phyloP scores from a whole-genome alignment of 2,329 filamentous ascomycete genomes.

The Mollisia scopiformis region DNA sequence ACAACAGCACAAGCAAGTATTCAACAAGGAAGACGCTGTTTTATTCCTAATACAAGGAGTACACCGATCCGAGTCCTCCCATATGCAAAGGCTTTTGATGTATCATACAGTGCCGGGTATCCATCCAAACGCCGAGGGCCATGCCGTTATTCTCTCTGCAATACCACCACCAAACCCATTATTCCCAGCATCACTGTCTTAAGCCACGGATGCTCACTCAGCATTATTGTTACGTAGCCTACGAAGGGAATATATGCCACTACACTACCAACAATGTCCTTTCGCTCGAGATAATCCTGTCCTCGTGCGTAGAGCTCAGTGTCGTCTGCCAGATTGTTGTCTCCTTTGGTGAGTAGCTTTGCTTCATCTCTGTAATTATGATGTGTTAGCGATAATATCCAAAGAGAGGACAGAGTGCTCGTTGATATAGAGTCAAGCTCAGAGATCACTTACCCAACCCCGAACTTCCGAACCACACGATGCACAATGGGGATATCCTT shows the following conservation, averaged over 20 bases:
- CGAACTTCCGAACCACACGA: slow-evolving; percentile 78
- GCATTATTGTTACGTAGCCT: slow-evolving; percentile 93
- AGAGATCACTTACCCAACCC: slow-evolving; percentile 51
- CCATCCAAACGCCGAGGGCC: slow-evolving; percentile 26
- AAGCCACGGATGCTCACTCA: slow-evolving; percentile 95
- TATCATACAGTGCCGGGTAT: slow-evolving; percentile 29
- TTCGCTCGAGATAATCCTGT: slow-evolving; percentile 83
- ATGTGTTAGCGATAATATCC: slow-evolving; percentile 10
- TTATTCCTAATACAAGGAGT: no score
- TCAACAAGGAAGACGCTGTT: no score
- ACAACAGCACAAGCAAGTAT: no score
- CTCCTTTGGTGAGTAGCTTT: slow-evolving; percentile 92
- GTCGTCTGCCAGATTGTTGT: slow-evolving; percentile 94
- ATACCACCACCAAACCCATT: slow-evolving; percentile 91
- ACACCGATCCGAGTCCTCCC: no score
- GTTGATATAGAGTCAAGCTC: neutral
- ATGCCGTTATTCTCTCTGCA: slow-evolving; percentile 76
- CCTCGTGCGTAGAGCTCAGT: slow-evolving; percentile 86
- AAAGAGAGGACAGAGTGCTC: neutral
- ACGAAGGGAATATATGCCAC: slow-evolving; percentile 92
- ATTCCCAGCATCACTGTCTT: slow-evolving; percentile 94
- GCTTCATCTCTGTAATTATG: slow-evolving; percentile 52
- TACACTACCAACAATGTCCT: slow-evolving; percentile 93
- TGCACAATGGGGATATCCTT: slow-evolving; percentile 99
- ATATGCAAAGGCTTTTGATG: slow-evolving; percentile 12